Evolutionary conservation across 805 yeast genomes (phyloP).

Genomic region (Debaryomyces hansenii): DNA sequence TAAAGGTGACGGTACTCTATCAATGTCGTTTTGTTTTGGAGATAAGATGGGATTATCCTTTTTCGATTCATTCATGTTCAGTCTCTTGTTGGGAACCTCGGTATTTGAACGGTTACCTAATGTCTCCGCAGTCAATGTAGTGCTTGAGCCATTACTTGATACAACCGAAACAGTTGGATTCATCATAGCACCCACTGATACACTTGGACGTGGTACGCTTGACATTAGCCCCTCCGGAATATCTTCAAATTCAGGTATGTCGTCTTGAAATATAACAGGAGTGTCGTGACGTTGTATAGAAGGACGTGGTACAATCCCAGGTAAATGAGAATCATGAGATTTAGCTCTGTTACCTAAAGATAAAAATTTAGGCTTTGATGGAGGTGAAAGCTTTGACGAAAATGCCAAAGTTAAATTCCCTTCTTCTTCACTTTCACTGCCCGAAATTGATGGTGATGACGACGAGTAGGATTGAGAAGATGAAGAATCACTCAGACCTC

Average conservation of each 20-base stretch:
- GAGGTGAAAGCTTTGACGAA: conserved; percentile 37
- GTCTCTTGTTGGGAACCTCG: neutral
- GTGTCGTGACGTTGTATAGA: conserved; percentile 18
- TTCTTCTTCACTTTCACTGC: conserved; percentile 33
- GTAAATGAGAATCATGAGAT: conserved; percentile 44
- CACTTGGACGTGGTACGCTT: conserved; percentile 25
- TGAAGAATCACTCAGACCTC: conserved; percentile 5
- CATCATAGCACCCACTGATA: conserved; percentile 13
- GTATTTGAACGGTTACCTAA: conserved; percentile 1
- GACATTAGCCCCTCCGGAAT: conserved; percentile 41
- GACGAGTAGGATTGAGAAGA: conserved; percentile 9
- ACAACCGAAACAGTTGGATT: conserved; percentile 13
- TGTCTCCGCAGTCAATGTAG: conserved; percentile 15
- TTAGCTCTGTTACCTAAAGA: conserved; percentile 34
- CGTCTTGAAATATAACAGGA: conserved; percentile 32
- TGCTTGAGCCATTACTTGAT: conserved; percentile 14
- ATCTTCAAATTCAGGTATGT: conserved; percentile 38
- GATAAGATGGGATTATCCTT: neutral
- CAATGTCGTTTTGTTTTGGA: neutral
- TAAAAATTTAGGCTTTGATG: conserved; percentile 34
- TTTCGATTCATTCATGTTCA: neutral
- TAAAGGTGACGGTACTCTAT: conserved; percentile 26
- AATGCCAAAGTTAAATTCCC: conserved; percentile 47
- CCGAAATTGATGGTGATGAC: conserved; percentile 13
- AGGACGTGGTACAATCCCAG: conserved; percentile 17